Percentiles rank a stretch among this genome's conserved stretches.
These are phyloP conservation scores for Globisporangium viniferum DNA, from an alignment of 352 stramenopile species.

Conservation along the genomic window DNA sequence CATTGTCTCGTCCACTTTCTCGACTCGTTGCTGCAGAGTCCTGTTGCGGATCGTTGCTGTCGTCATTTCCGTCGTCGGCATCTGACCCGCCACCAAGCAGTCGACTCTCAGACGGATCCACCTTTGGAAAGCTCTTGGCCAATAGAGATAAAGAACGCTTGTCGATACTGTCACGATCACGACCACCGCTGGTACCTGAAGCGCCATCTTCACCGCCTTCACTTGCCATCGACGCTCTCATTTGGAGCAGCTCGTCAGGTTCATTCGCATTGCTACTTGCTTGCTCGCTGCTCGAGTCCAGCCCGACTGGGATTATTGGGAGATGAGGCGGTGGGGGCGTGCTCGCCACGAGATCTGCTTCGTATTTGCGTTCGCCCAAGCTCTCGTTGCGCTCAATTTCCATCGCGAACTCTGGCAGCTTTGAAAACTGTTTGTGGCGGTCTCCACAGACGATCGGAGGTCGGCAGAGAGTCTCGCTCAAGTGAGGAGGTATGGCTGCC, in stretches of 20 bases:
- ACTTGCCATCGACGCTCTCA: neutral
- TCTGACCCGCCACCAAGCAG: conserved; percentile 18
- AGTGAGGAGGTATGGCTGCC: neutral
- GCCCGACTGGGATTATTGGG: conserved; percentile 35
- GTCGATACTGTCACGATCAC: neutral
- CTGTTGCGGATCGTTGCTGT: conserved; percentile 2
- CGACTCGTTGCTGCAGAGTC: neutral
- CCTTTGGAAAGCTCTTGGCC: conserved; percentile 26
- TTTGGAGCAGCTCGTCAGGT: conserved; percentile 9
- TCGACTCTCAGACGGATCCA: conserved; percentile 35
- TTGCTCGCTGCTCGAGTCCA: conserved; percentile 17
- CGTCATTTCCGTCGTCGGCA: neutral
- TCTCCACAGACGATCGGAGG: conserved; percentile 43
- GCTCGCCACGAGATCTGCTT: conserved; percentile 47
- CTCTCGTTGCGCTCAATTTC: conserved; percentile 9
- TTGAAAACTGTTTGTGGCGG: conserved; percentile 42
- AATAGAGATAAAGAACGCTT: conserved; percentile 10
- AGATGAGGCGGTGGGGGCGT: conserved; percentile 51
- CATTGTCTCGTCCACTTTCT: neutral
- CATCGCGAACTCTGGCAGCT: conserved; percentile 31
- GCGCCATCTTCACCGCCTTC: neutral
- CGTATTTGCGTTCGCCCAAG: conserved; percentile 41
- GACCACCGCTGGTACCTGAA: neutral
- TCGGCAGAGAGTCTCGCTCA: conserved; percentile 20
- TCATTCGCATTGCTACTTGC: neutral